Base-by-base conservation (phyloP, 352 stramenopile species). In the Pythium dissotocum region DNA sequence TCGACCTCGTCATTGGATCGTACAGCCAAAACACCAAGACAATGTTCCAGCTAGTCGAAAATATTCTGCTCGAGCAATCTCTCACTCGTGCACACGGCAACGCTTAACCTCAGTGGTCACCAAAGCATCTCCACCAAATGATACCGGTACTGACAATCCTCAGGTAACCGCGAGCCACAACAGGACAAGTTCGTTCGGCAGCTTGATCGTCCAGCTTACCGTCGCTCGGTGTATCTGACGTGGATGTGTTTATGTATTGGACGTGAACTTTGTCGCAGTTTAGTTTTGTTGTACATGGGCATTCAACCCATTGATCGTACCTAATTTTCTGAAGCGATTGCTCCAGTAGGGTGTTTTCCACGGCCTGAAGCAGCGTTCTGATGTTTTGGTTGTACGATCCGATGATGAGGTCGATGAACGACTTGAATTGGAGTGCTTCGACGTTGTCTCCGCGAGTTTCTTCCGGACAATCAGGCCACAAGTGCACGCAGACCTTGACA, bases 401-500 rank as follows among this genome's bases (percentile, higher is more conserved):
- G 16, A 60, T 32, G 4, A 73, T 32, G 46, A 73, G 57, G 40
- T 69, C 61, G 21, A 66, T 42, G 16, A 68, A 57, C 2, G 32
- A 48, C n/a, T 18, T 8, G n/a, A 60, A 33, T 5, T 48, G 38
- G 9, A 52, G 18, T 21, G n/a, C 16, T 2, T 36, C 35, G 5
- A 24, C 21, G 2, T 1, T 8, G 33, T 28, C 7, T 36, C 53
- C 21, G 21, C 21, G 21, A 24, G 21, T 24, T 18, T 48, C 61
- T 6, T 42, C 10, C 4, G 32, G 18, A 18, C 6, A 9, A 5
- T 61, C 53, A 14, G 61, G 61, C 36, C 30, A 61, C 18, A 61
- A 6, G 18, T 40, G 61, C 2, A 68, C 28, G 30, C 51, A 61
- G 16, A 51, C 30, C 28, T 61, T 68, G 13, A 68, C 42, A 16